These are phyloP conservation scores for Arachnopeziza araneosa DNA, from an alignment of 2,329 filamentous ascomycete species.

Conservation along the genomic window DNA sequence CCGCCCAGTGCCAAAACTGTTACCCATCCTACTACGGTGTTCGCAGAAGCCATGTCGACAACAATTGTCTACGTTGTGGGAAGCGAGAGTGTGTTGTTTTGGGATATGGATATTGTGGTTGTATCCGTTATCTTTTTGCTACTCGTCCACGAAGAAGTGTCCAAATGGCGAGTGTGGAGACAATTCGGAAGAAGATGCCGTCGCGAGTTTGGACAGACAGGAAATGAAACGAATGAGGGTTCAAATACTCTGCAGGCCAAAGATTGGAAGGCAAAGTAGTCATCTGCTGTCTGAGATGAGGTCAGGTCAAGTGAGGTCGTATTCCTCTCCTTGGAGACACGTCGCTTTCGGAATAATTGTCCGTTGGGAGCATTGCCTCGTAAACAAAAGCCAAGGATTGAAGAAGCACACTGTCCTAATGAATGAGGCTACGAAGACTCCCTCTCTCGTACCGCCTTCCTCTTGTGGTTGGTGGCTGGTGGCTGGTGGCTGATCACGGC, in stretches of 20 bases:
- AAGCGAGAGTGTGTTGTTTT: background rate
- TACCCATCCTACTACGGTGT: slow-evolving; percentile 35
- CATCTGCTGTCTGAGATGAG: too few species aligned
- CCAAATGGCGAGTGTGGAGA: background rate
- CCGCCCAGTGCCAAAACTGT: slow-evolving; percentile 29
- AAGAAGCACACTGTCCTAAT: background rate
- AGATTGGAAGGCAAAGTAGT: too few species aligned
- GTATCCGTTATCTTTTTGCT: background rate
- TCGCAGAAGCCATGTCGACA: slow-evolving; percentile 18
- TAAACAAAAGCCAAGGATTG: background rate
- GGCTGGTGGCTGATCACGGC: background rate
- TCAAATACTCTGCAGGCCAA: background rate
- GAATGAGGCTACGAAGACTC: too few species aligned
- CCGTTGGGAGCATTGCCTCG: background rate
- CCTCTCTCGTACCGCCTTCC: background rate
- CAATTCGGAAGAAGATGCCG: background rate
- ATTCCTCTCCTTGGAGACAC: background rate
- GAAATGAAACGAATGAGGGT: background rate
- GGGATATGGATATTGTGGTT: background rate
- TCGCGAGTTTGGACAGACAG: background rate
- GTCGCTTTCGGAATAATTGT: background rate
- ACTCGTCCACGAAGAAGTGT: background rate
- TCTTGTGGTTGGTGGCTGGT: background rate
- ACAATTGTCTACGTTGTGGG: background rate
- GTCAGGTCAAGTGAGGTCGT: too few species aligned